Evolutionary conservation across 1,284 basidiomycete species (phyloP).

Genomic region (Cutaneotrichosporon daszewskae): DNA sequence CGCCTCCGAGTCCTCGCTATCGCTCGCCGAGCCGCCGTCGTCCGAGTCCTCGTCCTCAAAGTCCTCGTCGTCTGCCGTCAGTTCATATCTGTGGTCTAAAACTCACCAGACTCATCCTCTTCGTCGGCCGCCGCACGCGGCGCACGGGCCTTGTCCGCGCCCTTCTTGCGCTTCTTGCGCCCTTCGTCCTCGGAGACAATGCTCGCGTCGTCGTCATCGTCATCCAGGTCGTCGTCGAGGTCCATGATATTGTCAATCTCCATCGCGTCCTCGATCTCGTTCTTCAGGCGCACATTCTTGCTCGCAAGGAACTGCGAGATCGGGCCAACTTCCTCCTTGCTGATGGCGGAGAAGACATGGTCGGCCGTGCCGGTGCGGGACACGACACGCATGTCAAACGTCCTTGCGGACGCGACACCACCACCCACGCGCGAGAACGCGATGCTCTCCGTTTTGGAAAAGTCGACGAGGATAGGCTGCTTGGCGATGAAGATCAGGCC

Average conservation of each 20-base stretch:
- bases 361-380: conserved; percentile 70
- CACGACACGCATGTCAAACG: conserved; percentile 89
- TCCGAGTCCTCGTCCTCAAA: conserved; percentile 78
- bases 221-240: conserved; percentile 67
- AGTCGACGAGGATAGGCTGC: conserved; percentile 85
- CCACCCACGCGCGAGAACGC: conserved; percentile 92
- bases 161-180: conserved; percentile 27
- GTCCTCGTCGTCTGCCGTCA: conserved; percentile 64
- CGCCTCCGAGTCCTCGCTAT: conserved; percentile 61
- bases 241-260: conserved; percentile 64
- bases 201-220: conserved; percentile 52
- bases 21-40: conserved; percentile 76
- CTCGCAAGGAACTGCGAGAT: conserved; percentile 79
- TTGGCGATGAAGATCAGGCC: conserved; percentile 98
- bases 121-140: conserved; percentile 51
- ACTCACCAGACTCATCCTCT: conserved; percentile 74
- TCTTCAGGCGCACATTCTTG: conserved; percentile 91
- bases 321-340: conserved; percentile 88
- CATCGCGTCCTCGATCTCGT: conserved; percentile 88
- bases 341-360: conserved; percentile 85
- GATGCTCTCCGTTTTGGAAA: conserved; percentile 84
- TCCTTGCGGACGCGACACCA: conserved; percentile 78
- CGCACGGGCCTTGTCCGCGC: conserved; percentile 50
- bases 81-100: conserved; percentile 2
- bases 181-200: conserved; percentile 37